phyloP scores from a whole-genome alignment of 2,329 filamentous ascomycete species.

The Camillea tinctor region DNA sequence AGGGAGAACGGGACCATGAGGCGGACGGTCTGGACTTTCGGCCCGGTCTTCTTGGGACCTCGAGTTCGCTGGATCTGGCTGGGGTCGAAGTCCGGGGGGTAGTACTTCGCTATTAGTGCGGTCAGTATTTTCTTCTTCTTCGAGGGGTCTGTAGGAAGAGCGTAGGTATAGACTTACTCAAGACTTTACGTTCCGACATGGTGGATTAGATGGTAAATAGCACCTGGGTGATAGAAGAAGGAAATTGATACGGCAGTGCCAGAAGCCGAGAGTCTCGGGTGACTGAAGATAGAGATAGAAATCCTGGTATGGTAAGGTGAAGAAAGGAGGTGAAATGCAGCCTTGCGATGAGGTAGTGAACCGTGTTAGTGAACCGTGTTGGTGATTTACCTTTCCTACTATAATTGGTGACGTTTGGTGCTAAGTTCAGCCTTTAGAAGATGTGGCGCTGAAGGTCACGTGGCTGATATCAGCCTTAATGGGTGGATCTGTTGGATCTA shows the following conservation, averaged over 20 bases:
- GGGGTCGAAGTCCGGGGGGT: slow-evolving; percentile 85
- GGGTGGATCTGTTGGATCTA: too few species aligned
- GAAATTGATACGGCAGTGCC: neutral
- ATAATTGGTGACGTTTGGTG: neutral
- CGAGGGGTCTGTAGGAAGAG: neutral
- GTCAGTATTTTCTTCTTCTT: slow-evolving; percentile 26
- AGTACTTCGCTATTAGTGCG: slow-evolving; percentile 46
- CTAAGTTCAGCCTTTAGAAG: neutral
- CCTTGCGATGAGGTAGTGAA: neutral
- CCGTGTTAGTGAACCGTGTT: neutral
- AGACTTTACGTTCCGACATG: slow-evolving; percentile 46
- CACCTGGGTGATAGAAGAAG: neutral
- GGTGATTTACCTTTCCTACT: neutral
- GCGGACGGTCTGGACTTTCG: slow-evolving; percentile 80
- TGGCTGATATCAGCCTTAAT: neutral
- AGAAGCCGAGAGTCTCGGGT: neutral
- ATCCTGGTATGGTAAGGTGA: neutral
- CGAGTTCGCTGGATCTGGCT: slow-evolving; percentile 70
- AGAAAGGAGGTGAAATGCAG: neutral
- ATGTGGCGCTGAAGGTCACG: neutral
- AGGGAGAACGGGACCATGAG: slow-evolving; percentile 78
- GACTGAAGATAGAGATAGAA: too few species aligned
- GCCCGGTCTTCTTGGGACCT: slow-evolving; percentile 69
- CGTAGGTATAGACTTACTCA: slow-evolving; percentile 25
- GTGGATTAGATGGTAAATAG: slow-evolving; percentile 14